These are phyloP conservation scores for Diplodia seriata DNA, from an alignment of 2,329 filamentous ascomycete genomes.

Conservation along the genomic window DNA sequence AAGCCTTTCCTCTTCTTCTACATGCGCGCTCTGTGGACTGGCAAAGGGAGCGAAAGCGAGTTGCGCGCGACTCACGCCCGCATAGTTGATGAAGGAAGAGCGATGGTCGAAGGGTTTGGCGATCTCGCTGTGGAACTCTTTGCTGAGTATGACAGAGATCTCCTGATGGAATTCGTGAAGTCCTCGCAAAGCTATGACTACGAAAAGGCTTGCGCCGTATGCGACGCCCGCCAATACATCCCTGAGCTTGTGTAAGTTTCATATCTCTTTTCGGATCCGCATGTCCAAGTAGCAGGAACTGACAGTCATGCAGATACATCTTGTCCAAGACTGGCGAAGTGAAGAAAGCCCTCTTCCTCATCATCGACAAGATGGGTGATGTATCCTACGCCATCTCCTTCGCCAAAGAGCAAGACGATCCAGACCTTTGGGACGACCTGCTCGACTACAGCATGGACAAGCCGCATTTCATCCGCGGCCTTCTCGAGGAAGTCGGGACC, in stretches of 20 bases:
- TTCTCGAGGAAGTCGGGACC: conserved; percentile 93
- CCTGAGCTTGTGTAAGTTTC: conserved; percentile 78
- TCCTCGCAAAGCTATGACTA: conserved; percentile 87
- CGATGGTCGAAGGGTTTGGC: conserved; percentile 83
- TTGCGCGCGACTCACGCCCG: conserved; percentile 45
- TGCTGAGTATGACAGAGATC: conserved; percentile 76
- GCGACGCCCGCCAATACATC: conserved; percentile 80
- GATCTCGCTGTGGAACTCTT: conserved; percentile 88
- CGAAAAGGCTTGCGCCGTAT: conserved; percentile 77
- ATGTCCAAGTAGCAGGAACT: conserved; percentile 32
- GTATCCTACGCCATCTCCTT: conserved; percentile 93
- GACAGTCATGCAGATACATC: conserved; percentile 64
- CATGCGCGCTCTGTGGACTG: conserved; percentile 82
- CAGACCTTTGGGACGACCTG: conserved; percentile 92
- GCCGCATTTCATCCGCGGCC: conserved; percentile 87
- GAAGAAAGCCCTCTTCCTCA: conserved; percentile 87
- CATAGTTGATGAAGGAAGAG: conserved; percentile 63
- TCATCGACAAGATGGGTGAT: conserved; percentile 90
- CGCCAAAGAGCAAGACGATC: conserved; percentile 89
- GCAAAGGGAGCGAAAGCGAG: conserved; percentile 64
- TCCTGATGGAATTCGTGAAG: conserved; percentile 88
- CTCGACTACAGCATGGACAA: conserved; percentile 98
- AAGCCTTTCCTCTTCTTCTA: conserved; percentile 90
- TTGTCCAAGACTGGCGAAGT: conserved; percentile 95
- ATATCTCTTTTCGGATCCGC: too few relatives aligned